Conservation (phyloP, 768 basidiomycete species). For the Auricularia sp. region DNA sequence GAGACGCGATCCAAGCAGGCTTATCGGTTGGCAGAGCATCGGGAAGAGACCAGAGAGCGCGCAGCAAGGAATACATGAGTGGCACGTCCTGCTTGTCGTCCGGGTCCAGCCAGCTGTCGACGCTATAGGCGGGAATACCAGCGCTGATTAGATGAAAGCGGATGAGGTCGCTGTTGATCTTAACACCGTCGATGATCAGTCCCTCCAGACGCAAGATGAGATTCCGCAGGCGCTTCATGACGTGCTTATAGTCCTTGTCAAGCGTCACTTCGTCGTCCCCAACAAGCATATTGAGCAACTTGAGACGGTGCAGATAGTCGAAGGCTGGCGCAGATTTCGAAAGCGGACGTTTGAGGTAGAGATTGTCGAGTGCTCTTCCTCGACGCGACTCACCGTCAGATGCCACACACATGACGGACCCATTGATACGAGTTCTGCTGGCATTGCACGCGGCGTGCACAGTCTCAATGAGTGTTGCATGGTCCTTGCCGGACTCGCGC, state of each 20-base stretch:
- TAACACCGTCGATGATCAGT: slow-evolving; percentile 14
- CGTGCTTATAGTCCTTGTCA: slow-evolving; percentile 29
- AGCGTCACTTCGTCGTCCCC: slow-evolving; percentile 25
- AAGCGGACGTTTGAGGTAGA: slow-evolving; percentile 17
- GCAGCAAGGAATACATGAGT: slow-evolving; percentile 18
- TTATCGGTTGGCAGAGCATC: neutral
- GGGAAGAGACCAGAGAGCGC: slow-evolving; percentile 19
- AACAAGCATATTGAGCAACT: slow-evolving; percentile 20
- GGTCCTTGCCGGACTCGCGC: slow-evolving; percentile 14
- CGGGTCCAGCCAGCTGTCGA: slow-evolving; percentile 15
- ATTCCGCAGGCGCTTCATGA: slow-evolving; percentile 25
- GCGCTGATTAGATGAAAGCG: slow-evolving; percentile 13
- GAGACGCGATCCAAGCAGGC: slow-evolving; percentile 15
- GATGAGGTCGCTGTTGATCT: slow-evolving; percentile 18
- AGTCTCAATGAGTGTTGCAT: slow-evolving; percentile 14
- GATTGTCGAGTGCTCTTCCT: slow-evolving; percentile 16
- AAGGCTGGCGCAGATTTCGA: slow-evolving; percentile 17
- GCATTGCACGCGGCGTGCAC: slow-evolving; percentile 9
- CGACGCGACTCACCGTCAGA: slow-evolving; percentile 23
- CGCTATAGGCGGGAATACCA: neutral
- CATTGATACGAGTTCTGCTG: neutral
- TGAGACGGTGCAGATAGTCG: slow-evolving; percentile 8
- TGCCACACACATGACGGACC: slow-evolving; percentile 12
- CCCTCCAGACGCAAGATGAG: slow-evolving; percentile 19
- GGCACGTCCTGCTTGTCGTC: slow-evolving; percentile 26